These are phyloP conservation scores for Nakazawaea pomicola DNA, from an alignment of 805 yeast genomes.

Conservation along the genomic window DNA sequence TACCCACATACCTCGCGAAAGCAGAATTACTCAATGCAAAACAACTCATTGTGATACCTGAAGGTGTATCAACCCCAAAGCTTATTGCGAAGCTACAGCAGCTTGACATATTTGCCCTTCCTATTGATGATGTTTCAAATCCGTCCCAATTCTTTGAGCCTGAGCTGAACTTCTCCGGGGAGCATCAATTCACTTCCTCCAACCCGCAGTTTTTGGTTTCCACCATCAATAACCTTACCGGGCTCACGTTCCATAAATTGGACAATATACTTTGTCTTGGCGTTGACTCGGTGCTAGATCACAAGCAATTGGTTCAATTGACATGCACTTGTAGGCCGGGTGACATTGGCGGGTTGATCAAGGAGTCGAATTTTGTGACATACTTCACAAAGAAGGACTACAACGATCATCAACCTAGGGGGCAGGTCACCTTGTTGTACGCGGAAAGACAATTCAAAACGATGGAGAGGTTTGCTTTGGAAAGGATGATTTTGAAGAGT, in stretches of 20 bases:
- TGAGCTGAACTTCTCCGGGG: too few species aligned
- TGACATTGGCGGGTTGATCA: constrained; percentile 2
- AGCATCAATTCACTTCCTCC: constrained; percentile 13
- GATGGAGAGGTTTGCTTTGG: constrained; percentile 26
- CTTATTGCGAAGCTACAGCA: not conserved
- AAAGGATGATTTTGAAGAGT: constrained; percentile 20
- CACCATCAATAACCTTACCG: constrained; percentile 21
- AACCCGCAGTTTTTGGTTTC: constrained; percentile 19
- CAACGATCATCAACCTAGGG: not conserved
- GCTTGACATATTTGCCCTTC: not conserved
- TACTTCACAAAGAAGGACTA: not conserved
- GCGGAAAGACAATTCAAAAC: constrained; percentile 20
- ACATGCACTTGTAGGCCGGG: constrained; percentile 22
- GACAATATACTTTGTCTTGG: constrained; percentile 25
- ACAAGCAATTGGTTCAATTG: constrained; percentile 18
- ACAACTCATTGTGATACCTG: constrained; percentile 9
- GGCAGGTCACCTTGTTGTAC: constrained; percentile 3
- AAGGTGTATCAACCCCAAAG: constrained; percentile 6
- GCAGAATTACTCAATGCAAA: not conserved
- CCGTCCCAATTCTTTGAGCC: too few species aligned
- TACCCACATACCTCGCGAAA: not conserved
- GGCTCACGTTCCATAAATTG: constrained; percentile 24
- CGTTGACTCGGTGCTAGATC: constrained; percentile 23
- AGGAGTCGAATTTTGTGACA: constrained; percentile 1
- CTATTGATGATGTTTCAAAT: not conserved